Base-by-base conservation (phyloP, 2,329 filamentous ascomycete genomes). In the Botryotinia narcissicola region DNA sequence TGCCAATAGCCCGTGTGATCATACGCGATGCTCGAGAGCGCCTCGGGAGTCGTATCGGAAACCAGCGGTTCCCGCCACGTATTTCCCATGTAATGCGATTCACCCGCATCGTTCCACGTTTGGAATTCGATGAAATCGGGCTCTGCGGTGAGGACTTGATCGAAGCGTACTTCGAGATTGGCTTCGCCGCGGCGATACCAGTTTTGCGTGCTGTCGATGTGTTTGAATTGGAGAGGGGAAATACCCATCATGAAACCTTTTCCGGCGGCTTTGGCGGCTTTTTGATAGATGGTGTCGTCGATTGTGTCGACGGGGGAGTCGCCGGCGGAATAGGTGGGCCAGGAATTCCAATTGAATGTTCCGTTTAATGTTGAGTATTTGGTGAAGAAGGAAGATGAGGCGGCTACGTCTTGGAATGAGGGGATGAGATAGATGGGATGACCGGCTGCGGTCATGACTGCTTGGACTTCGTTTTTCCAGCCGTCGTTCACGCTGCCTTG, bases 21-120 rank as follows among this genome's bases (percentile, higher is more conserved):
- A 60, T 81, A 82, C 1, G 76, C 78, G 18, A 80, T 76, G 18
- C 78, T 79, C 44, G 82, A 81, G 2, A 71, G 75, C 4, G 76
- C 75, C 29, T 81, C 81, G 1, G 75, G 68, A 0, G 77, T 76
- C 16, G 74, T 76, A 14, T 74, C 75, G 8, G 75, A 77, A 4
- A 75, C 74, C 63, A 82, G 78, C 0, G 80, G 77, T 51, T 83
- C 82, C 1, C 74, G 73, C 82, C 82, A 84, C 16, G 81, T 72
- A n/a, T 82, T 81, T 0, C 82, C 83, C 74, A 84, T 81, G 70
- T 84, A 84, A 74, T 83, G 82, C 18, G 77, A 77, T 70, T 84
- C 82, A 2, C 82, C 82, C 0, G 79, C 81, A 68, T 84, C 83
- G 67, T 84, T 84, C 82, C 83, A 84, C 22, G 81, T 83, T 64